Base-by-base conservation (phyloP, 305 asterid species). In the Fraxinus paxiana region DNA sequence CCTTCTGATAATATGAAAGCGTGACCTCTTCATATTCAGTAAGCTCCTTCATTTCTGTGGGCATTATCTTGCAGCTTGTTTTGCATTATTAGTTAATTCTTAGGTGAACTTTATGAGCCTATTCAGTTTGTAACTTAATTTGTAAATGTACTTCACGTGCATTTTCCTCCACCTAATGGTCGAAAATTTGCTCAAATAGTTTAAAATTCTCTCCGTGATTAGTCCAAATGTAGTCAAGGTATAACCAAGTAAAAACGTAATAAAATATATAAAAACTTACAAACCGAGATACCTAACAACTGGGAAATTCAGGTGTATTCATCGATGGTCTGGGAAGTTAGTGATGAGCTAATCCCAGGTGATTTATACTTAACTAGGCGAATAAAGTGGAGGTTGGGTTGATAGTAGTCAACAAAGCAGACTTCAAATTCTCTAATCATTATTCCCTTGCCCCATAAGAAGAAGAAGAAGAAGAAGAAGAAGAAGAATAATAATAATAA, bases 81-180 rank as follows among this genome's bases (percentile, higher is more conserved):
- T 82, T 56, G 43, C 75, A 6, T 38, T 37, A 38, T 22, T 79
- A 79, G 87, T 33, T 75, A 43, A 43, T 73, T 81, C 77, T 4
- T 75, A 31, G 67, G 70, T 37, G 79, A 81, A 30, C 10, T 34
- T 81, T 61, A 38, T 26, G 61, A 34, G 63, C 79, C 83, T 37
- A 9, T 61, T 75, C 74, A 24, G 77, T 76, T 86, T 86, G 87
- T 86, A 85, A 76, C 35, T 71, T 79, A 24, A 79, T 76, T 77
- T 83, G 85, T 83, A 86, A 74, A 59, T 59, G 26, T 20, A 2
- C 28, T 56, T 56, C 20, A 59, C 31, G 18, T 5, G 75, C 79
- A 26, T 61, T 24, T 73, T 17, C 22, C 26, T 37, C 75, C 75
- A 75, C 81, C 82, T 71, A 71, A 83, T 59, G 76, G 73, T 81